Evolutionary conservation across 2,329 filamentous ascomycete species (phyloP), one percentile per base, ranked within the genome.

Genomic region (Didymella pinodella): DNA sequence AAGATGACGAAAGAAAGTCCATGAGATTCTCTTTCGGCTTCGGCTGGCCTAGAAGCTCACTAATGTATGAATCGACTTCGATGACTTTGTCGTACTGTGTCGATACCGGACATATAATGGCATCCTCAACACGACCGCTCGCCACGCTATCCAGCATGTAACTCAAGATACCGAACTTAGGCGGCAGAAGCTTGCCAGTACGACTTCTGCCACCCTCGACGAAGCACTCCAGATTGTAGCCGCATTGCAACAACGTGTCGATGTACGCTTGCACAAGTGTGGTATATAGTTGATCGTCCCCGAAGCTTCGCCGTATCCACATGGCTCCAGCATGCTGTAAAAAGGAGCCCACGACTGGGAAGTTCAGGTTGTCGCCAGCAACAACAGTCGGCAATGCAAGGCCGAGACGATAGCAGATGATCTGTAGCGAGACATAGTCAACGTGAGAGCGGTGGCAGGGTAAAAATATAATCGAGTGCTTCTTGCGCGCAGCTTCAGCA

Each of bases 21-120:
- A 88, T 86, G 36, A 99, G 80, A 62, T 97, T 97, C 74, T 99
- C 95, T 74, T 97, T 96, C 71, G 92, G 92, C 78, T 99, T 99
- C 0, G 95, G 95, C 62, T 96, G 89, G 3, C 95, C 95, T 0
- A 99, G 84, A 2, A 99, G 85, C 76, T 99, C 95, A 32, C 89
- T 95, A 44, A 98, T 94, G 72, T 99, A 99, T 5, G 93, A 95
- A 65, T 76, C 73, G 12, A 96, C 97, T 77, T 99, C 95, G 59
- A 99, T 96, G 55, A 99, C 95, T 74, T 98, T 99, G 82, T 99
- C 95, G 74, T 99, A 99, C 75, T 99, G 95, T 0, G 93, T 97
- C 76, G 91, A 96, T 45, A 99, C 95, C 0, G 95, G 95, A 68
- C 94, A 97, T 51, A 99, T 92, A 41, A 97, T 91, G 31, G 92